Base-by-base conservation (phyloP, 306 rosid genomes). In the Lablab purpureus region DNA sequence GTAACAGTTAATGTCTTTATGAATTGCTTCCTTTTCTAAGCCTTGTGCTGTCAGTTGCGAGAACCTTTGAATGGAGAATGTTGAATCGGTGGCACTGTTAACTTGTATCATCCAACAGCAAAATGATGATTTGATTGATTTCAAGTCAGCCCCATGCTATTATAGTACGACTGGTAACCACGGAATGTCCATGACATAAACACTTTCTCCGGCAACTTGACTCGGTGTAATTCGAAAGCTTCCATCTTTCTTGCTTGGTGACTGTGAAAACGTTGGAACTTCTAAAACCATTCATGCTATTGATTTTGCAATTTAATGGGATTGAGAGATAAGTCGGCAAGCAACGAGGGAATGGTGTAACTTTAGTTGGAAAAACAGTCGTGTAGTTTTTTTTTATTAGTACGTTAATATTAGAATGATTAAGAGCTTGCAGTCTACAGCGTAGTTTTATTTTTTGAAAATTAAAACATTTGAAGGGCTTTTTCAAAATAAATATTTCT, bases 31-130 rank as follows among this genome's bases (percentile, higher is more conserved):
- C 40, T 77, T 76, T 72, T 52, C 47, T n/a, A 37, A n/a, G 40
- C 10, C 43, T 77, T 64, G 59, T 65, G 70, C 64, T 71, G 63
- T 63, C 70, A 41, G 68, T 70, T 15, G 34, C 60, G 7, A 60
- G 78, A 68, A 69, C 68, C 85, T 82, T 82, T 54, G 32, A 46
- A n/a, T 47, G 17, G 51, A 71, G 45, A 60, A 58, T 69, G 81
- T 50, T 36, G 77, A 34, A 14, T 69, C 23, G 40, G 23, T 47
- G 73, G 63, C 49, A 58, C 23, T 55, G 40, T 56, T 32, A 10
- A 27, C 23, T 19, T 32, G 22, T 21, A 32, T 67, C 36, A 54
- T 47, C 55, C 73, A 72, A 15, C 34, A 25, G 49, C 49, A 50
- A 45, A 58, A 75, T 17, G 58, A 17, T 54, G 59, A 60, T 76